Conservation (phyloP, 345 rosid species). For the Melaleuca quinquenervia region DNA sequence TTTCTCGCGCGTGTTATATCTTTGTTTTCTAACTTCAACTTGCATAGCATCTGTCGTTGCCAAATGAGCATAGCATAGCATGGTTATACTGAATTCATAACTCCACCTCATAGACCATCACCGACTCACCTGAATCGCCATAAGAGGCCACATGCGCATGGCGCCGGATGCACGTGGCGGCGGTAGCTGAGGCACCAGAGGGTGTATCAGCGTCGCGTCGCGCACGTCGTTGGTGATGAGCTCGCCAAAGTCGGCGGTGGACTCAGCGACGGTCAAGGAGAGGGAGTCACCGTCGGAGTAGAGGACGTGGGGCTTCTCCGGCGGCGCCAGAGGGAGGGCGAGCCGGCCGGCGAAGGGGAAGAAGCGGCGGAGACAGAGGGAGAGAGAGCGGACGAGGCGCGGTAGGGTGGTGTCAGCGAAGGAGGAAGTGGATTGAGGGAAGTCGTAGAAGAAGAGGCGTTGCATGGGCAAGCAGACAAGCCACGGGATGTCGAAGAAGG, state of each 20-base stretch:
- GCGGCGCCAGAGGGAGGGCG: constrained; percentile 5
- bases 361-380: constrained; percentile 26
- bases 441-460: constrained; percentile 23
- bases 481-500: constrained; percentile 25
- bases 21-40: no score
- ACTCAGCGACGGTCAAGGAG: constrained; percentile 13
- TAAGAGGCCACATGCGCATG: not conserved
- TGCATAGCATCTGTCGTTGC: no score
- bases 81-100: not conserved
- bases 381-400: constrained; percentile 31
- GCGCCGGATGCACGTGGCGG: not conserved
- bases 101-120: not conserved
- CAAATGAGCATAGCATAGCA: not conserved
- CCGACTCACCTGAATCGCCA: constrained; percentile 10
- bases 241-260: constrained; percentile 8
- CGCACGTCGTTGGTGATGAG: not conserved
- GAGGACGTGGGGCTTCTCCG: constrained; percentile 9
- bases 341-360: constrained; percentile 27
- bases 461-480: constrained; percentile 6
- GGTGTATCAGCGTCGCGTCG: constrained; percentile 3
- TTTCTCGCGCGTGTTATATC: no score
- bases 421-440: constrained; percentile 9
- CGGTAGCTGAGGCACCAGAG: constrained; percentile 10
- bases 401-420: constrained; percentile 23
- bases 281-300: constrained; percentile 2